Evolutionary conservation across 1,139 yeast species (phyloP).

Genomic region (Saccharomyces uvarum): DNA sequence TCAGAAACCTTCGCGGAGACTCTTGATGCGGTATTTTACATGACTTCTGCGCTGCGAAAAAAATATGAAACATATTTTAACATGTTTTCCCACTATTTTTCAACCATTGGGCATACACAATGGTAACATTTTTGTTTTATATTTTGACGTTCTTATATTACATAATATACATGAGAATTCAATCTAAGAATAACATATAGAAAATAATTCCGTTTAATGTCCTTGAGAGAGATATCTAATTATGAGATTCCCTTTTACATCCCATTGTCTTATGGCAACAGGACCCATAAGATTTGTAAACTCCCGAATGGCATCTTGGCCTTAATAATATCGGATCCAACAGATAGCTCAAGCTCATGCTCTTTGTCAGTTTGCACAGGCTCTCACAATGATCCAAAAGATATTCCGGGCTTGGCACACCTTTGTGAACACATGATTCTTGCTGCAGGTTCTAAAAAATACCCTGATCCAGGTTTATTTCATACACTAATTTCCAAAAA

Average conservation of each 20-base stretch:
- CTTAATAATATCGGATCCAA: conserved; percentile 52
- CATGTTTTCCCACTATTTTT: neutral
- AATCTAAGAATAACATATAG: neutral
- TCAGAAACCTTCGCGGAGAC: neutral
- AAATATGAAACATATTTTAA: neutral
- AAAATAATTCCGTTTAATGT: conserved; percentile 7
- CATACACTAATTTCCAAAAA: conserved; percentile 38
- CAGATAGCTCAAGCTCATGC: conserved; percentile 39
- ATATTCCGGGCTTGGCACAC: conserved; percentile 59
- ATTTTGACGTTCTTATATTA: neutral
- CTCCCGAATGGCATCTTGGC: conserved; percentile 48
- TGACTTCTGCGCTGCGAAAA: neutral
- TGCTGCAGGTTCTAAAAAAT: conserved; percentile 46
- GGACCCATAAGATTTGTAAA: conserved; percentile 39
- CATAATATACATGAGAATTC: neutral
- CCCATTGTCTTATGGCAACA: conserved; percentile 31
- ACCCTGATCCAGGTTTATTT: conserved; percentile 42
- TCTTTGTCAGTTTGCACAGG: conserved; percentile 54
- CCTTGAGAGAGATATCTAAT: conserved; percentile 15
- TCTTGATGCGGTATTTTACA: neutral
- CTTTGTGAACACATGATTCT: conserved; percentile 64
- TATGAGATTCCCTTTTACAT: conserved; percentile 35
- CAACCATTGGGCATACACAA: neutral
- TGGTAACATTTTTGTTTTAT: neutral
- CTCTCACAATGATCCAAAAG: conserved; percentile 52